Conservation (phyloP, 768 basidiomycete species). For the Piloderma croceum region DNA sequence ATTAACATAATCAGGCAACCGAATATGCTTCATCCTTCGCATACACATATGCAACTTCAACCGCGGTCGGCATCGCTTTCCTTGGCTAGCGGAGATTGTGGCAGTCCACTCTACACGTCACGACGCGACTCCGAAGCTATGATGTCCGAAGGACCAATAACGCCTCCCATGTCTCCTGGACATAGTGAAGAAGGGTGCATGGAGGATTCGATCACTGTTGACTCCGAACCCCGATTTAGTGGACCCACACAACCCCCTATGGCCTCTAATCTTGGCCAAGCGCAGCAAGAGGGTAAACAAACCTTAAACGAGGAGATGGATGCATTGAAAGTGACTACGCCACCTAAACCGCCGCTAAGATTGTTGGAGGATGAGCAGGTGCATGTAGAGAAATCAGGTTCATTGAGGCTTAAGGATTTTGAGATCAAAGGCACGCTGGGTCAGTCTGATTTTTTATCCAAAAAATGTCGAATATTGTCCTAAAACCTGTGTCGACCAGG, state of each 20-base stretch:
- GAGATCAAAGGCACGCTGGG: constrained; percentile 77
- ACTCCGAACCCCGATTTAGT: constrained; percentile 33
- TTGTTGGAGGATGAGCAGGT: constrained; percentile 67
- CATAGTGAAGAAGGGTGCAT: constrained; percentile 38
- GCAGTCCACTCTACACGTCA: constrained; percentile 7
- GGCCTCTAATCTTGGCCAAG: not conserved
- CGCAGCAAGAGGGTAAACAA: constrained; percentile 10
- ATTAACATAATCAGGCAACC: too few species aligned
- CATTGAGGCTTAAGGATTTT: constrained; percentile 67
- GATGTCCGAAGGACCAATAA: constrained; percentile 56
- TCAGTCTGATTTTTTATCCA: too few species aligned
- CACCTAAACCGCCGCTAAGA: constrained; percentile 39
- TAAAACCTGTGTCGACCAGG: constrained; percentile 39
- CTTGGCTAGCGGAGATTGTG: not conserved
- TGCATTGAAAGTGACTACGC: constrained; percentile 12
- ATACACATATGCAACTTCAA: too few species aligned
- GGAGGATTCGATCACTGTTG: constrained; percentile 32
- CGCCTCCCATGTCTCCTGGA: constrained; percentile 62
- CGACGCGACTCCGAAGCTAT: constrained; percentile 38
- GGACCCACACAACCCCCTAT: constrained; percentile 17
- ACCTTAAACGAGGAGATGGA: constrained; percentile 22
- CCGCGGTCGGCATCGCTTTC: too few species aligned
- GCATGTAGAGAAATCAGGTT: constrained; percentile 51
- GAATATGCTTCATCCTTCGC: too few species aligned
- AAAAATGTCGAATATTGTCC: not conserved